Evolutionary conservation across 1,284 basidiomycete genomes (phyloP), one percentile per base, ranked within the genome.

Genomic region (Trametes polyzona): DNA sequence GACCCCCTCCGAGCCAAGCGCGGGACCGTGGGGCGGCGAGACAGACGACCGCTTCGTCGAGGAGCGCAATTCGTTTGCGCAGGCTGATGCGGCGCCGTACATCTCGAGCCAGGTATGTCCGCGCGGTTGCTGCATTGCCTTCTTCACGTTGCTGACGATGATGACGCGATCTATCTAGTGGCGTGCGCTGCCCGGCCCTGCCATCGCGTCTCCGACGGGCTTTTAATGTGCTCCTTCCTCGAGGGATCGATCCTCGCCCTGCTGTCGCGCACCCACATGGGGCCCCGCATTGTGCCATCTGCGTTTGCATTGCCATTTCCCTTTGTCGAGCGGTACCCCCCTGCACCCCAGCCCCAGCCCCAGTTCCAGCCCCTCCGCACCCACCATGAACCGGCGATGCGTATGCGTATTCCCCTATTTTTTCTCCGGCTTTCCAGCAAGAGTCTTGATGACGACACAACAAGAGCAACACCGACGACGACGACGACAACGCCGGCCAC

Each of bases 181-280:
- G 73, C 65, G 72, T 55, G 69, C 65, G 47, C 66, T 74, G 55
- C 73, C 73, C 52, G 73, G 73, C 48, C 73, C 70, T 29, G 72
- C 73, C 17, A 70, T 71, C 55, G 65, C 68, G 16, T 68, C 67
- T 21, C 66, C 69, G 33, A 64, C 60, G 21, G 66, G 62, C 46
- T 65, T 70, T 40, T 68, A 59, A 68, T 39, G 17, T 24, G 48
- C 40, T 26, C 23, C 19, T 37, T 39, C 48, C 21, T 26, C n/a
- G n/a, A n/a, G n/a, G 21, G 36, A 35, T 36, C 42, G 30, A 53
- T 46, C 33, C 41, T 17, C 30, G 50, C 43, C 29, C 24, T 24
- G 21, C 23, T 35, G 7, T 35, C 11, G 33, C 33, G 30, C 14
- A 14, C 11, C 17, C 33, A 35, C 33, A 4, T 35, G 4, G 33